Base-by-base conservation (phyloP, 352 stramenopile genomes). In the Thraustochytrium striatum region DNA sequence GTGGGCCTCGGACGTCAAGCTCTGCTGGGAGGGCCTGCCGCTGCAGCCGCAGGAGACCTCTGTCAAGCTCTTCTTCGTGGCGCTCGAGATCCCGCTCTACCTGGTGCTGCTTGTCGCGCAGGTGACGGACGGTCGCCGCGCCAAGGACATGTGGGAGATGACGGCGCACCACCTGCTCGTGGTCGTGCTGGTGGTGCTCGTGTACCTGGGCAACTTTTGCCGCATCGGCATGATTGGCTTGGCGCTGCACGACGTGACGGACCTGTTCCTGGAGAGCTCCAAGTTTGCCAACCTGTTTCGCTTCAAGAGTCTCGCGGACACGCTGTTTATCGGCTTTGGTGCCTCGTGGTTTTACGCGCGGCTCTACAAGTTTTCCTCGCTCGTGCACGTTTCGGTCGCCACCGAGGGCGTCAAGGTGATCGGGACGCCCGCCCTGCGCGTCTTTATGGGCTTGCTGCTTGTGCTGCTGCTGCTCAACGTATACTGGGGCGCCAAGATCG, bases 121-220 rank as follows among this genome's bases (percentile, higher is more conserved):
- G 44, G 2, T 75, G 11, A 7, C 28, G 0, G 65, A 70, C 13
- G 52, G 52, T 13, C 32, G 70, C 32, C 55, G 39, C 39, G 55
- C 55, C 8, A 7, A 33, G 19, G 70, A 80, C 33, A 78, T 80
- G 55, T 75, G 55, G 70, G 70, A 80, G 59, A 80, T 80, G 70
- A 78, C 59, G 41, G 13, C 52, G 25, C 70, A 80, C 28, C 70
- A 80, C 44, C 19, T 8, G 9, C 44, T 44, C 13, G 70, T 80
- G 13, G 13, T 80, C 3, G 35, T 73, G 19, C 38, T 80, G 33
- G n/a, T 80, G 5, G 32, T 16, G 25, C 5, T 80, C 39, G 32
- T 75, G 16, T 80, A 80, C 38, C 59, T 80, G 38, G 70, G 70
- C n/a, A 80, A 80, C 59, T 80, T 80, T 80, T 52, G 44, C 19